Evolutionary conservation across 495 filamentous ascomycete species (phyloP).

Genomic region (Xylaria longipes): DNA sequence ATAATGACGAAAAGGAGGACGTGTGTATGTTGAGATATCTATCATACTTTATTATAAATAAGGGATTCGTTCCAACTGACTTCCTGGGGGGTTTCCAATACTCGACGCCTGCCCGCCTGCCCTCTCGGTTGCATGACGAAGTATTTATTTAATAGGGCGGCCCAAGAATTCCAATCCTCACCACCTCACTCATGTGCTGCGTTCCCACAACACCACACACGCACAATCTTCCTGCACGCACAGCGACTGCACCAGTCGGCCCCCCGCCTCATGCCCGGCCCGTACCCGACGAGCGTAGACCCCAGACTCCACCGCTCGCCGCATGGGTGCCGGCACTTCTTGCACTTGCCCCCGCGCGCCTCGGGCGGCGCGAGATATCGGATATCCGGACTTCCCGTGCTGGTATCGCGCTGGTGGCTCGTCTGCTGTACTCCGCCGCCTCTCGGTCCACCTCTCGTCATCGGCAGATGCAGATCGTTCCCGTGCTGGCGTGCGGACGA

Average conservation of each 20-base stretch:
- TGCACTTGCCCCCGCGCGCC: slow-evolving; percentile 23
- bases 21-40: slow-evolving; percentile 13
- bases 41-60: slow-evolving; percentile 12
- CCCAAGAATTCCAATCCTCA: background rate
- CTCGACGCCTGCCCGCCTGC: background rate
- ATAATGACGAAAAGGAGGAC: slow-evolving; percentile 15
- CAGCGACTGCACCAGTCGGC: slow-evolving; percentile 39
- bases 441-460: background rate
- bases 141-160: background rate
- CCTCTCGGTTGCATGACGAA: background rate
- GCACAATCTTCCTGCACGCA: slow-evolving; percentile 33
- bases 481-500: background rate
- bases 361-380: background rate
- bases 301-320: slow-evolving; percentile 35
- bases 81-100: background rate
- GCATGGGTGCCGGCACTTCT: slow-evolving; percentile 32
- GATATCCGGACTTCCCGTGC: background rate
- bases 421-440: background rate
- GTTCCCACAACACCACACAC: slow-evolving; percentile 29
- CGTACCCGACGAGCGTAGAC: slow-evolving; percentile 28
- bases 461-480: background rate
- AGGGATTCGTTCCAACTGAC: background rate
- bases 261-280: slow-evolving; percentile 30
- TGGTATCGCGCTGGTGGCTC: background rate
- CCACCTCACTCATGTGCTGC: background rate